A percentile compares a stretch with the other conserved stretches of the same genome.
These are phyloP conservation scores for Tylopilus plumbeoviolaceoides DNA, from an alignment of 768 basidiomycete genomes.

Conservation along the genomic window DNA sequence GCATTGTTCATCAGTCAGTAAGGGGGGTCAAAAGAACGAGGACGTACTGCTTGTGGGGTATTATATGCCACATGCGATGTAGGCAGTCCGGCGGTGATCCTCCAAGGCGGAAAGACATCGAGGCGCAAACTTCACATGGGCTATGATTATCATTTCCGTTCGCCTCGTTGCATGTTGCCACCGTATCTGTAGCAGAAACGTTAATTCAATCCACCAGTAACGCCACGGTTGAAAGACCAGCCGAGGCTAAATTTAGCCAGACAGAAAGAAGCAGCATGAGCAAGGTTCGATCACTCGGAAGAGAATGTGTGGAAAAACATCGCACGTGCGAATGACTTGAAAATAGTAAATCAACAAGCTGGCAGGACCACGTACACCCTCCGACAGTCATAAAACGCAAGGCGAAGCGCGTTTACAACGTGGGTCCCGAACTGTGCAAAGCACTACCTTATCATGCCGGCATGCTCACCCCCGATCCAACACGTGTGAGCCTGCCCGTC, in stretches of 20 bases:
- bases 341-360: background rate
- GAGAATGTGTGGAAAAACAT: no score
- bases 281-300: background rate
- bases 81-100: constrained; percentile 2
- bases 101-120: background rate
- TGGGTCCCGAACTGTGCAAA: background rate
- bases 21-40: constrained; percentile 2
- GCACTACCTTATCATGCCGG: background rate
- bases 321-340: background rate
- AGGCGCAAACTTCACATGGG: background rate
- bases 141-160: constrained; percentile 1
- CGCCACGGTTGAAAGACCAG: background rate
- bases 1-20: constrained; percentile 7
- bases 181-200: background rate
- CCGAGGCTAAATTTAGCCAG: background rate
- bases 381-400: background rate
- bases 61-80: constrained; percentile 16
- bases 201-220: background rate
- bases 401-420: background rate
- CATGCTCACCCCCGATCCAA: background rate
- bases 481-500: background rate
- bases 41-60: constrained; percentile 1
- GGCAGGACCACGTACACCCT: background rate
- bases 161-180: background rate
- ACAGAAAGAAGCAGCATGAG: background rate